Conservation (phyloP, 257 asterid species). For the Rubia yunnanensis region DNA sequence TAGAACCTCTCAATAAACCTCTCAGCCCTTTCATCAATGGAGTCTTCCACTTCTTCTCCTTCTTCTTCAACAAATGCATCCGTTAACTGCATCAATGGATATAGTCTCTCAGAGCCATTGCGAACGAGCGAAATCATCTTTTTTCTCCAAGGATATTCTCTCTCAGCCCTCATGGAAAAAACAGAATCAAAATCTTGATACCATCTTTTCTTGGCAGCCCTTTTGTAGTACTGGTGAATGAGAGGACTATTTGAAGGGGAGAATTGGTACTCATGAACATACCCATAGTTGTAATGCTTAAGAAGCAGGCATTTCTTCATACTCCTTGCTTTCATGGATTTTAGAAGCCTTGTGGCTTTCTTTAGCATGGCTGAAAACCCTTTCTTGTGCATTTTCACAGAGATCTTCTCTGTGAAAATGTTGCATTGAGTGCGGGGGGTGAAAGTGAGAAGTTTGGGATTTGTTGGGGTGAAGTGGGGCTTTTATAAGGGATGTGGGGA, state of each 20-base stretch:
- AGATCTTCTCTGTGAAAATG: background rate
- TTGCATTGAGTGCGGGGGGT: background rate
- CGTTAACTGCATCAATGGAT: slow-evolving; percentile 18
- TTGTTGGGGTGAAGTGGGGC: slow-evolving; percentile 9
- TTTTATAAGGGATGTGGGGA: background rate
- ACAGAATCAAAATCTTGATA: slow-evolving; percentile 27
- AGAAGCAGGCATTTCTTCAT: slow-evolving; percentile 26
- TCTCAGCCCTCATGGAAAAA: slow-evolving; percentile 11
- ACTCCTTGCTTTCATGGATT: slow-evolving; percentile 25
- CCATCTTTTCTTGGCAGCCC: slow-evolving; percentile 17
- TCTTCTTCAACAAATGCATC: slow-evolving; percentile 4
- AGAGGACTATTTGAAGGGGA: slow-evolving; percentile 59
- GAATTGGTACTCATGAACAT: slow-evolving; percentile 49
- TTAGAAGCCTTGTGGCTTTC: slow-evolving; percentile 31
- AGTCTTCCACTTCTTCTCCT: slow-evolving; percentile 26
- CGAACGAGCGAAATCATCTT: background rate
- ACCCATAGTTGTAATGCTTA: slow-evolving; percentile 31
- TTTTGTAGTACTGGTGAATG: slow-evolving; percentile 18
- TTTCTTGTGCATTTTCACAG: slow-evolving; percentile 36
- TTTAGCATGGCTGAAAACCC: slow-evolving; percentile 27
- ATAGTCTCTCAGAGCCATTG: background rate
- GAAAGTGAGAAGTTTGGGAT: background rate
- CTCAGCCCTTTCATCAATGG: slow-evolving; percentile 77
- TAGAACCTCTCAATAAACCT: slow-evolving; percentile 63
- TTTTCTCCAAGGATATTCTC: background rate